These are phyloP conservation scores for Acanthamoeba castellanii DNA, from an alignment of 208 protist genomes.

Conservation along the genomic window DNA sequence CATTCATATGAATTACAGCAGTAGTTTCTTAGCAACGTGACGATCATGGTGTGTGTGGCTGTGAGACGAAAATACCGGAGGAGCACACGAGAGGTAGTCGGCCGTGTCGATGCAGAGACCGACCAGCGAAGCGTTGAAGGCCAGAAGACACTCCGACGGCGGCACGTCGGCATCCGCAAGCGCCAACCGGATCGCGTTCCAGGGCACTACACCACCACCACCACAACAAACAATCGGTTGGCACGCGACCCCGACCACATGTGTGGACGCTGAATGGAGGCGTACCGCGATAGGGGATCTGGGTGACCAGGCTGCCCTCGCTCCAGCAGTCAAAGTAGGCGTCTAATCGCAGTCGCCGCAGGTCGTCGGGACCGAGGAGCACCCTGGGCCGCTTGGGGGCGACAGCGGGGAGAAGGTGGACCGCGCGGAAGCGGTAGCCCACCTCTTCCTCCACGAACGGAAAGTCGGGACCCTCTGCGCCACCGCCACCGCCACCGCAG, in stretches of 20 bases:
- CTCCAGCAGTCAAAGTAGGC: constrained; percentile 14
- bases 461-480: not conserved
- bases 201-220: constrained; percentile 39
- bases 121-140: constrained; percentile 26
- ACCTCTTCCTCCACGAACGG: not conserved
- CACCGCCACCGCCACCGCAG: not conserved
- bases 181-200: constrained; percentile 7
- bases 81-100: constrained; percentile 2
- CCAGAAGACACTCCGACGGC: not conserved
- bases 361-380: not conserved
- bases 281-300: constrained; percentile 39
- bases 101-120: constrained; percentile 22
- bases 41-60: not conserved
- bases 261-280: too few relatives aligned
- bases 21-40: not conserved
- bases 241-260: not conserved
- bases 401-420: not conserved
- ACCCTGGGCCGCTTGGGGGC: not conserved
- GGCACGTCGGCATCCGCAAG: not conserved
- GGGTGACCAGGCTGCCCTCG: constrained; percentile 7
- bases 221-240: too few relatives aligned
- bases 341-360: not conserved
- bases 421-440: not conserved
- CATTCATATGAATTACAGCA: not conserved
- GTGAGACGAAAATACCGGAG: not conserved